Base-by-base conservation (phyloP, 1,284 basidiomycete genomes). In the Termitomyces sp. region DNA sequence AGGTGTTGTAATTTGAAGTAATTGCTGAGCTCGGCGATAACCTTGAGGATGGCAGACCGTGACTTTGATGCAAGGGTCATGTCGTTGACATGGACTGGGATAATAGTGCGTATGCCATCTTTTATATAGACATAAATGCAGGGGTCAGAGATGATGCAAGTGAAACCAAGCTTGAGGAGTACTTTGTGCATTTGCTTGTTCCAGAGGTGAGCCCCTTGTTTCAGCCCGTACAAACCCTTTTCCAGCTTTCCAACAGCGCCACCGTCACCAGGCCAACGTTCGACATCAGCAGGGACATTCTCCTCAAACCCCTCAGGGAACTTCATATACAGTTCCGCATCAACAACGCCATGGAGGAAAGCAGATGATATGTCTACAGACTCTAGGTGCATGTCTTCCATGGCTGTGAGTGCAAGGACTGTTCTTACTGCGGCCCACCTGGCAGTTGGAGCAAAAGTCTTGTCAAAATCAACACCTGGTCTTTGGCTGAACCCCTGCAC, bases 281-380 rank as follows among this genome's bases (percentile, higher is more conserved):
- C 11, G 6, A 16, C 31, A 1, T 14, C 14, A 16, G 33, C 4
- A 8, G 43, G 26, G 9, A 42, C 28, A 24, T 26, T 7, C 30
- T 33, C 35, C 8, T 42, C 24, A 46, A 52, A 52, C 1, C 50
- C 40, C 31, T 54, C 49, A 7, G 53, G 44, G 21, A 50, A 41
- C 11, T 46, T 28, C 42, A 62, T 49, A 33, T 57, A 66, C 5
- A 62, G 14, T 24, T 58, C 57, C 16, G 30, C 42, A 51, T 60
- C 52, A 1, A 57, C 33, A 13, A 30, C 18, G 13, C 57, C 50
- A 49, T 62, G 55, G 0, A 55, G 42, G 42, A 58, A 62, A 16
- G 58, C 56, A 14, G 50, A 41, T 18, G 47, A 49, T 14, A 62
- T 52, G 37, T 62, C 57, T 19, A 62, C 55, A 33, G 57, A 60